A percentile compares a stretch with the other conserved stretches of the same genome.
Evolutionary conservation across 331 rosid genomes (phyloP).

Genomic region (Arachis monticola): DNA sequence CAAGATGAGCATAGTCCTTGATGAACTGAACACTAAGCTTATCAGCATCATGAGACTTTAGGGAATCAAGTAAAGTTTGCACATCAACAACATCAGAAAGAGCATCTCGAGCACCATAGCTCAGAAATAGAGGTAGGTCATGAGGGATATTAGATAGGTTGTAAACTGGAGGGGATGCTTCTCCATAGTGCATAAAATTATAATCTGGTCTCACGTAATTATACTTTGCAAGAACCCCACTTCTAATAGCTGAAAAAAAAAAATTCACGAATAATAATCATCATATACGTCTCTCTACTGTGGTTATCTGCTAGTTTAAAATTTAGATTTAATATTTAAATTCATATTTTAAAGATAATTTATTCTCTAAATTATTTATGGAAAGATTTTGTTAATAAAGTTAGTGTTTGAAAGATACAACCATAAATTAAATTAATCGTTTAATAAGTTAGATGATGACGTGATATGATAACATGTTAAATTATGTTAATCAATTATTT

Average conservation of each 20-base stretch:
- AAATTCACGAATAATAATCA: constrained; percentile 10
- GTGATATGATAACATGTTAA: too few relatives aligned
- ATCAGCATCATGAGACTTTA: constrained; percentile 66
- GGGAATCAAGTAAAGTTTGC: constrained; percentile 54
- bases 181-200: constrained; percentile 71
- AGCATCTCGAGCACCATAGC: constrained; percentile 85
- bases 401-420: too few relatives aligned
- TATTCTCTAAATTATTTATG: too few relatives aligned
- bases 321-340: too few relatives aligned
- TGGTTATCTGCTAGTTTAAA: too few relatives aligned
- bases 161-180: constrained; percentile 63
- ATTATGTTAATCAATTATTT: too few relatives aligned
- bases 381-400: too few relatives aligned
- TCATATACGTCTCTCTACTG: too few relatives aligned
- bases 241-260: constrained; percentile 57
- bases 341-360: too few relatives aligned
- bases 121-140: constrained; percentile 75
- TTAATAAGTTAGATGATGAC: too few relatives aligned
- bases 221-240: constrained; percentile 62
- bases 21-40: constrained; percentile 67
- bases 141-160: constrained; percentile 81
- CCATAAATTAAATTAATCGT: too few relatives aligned
- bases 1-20: constrained; percentile 73
- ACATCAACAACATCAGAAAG: constrained; percentile 77
- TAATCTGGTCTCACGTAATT: constrained; percentile 54